Evolutionary conservation across 1,284 basidiomycete species (phyloP).

Genomic region (Sphaerobolus stellatus): DNA sequence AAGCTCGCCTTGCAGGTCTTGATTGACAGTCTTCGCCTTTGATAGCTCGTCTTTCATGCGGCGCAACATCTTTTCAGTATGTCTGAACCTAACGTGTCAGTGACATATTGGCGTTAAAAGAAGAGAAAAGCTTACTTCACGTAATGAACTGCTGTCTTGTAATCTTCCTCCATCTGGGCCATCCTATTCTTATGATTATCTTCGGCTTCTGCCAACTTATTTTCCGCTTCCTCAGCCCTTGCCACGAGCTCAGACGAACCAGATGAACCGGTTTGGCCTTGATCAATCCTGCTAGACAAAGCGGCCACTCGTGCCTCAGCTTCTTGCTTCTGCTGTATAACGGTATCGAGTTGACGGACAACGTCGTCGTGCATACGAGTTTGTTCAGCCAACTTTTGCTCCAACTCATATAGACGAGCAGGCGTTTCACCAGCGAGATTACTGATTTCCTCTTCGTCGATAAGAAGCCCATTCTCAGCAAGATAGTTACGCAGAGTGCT

Average conservation of each 20-base stretch:
- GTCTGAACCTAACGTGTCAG: conserved; percentile 52
- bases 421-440: conserved; percentile 46
- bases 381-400: conserved; percentile 71
- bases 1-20: conserved; percentile 76
- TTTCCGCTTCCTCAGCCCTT: conserved; percentile 66
- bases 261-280: conserved; percentile 42
- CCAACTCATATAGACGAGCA: conserved; percentile 64
- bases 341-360: conserved; percentile 67
- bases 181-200: conserved; percentile 71
- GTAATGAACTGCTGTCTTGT: conserved; percentile 89
- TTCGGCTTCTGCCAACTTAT: conserved; percentile 78
- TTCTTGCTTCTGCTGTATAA: conserved; percentile 66
- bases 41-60: conserved; percentile 93
- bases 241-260: conserved; percentile 51
- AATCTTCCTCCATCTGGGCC: conserved; percentile 91
- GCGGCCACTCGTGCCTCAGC: conserved; percentile 67
- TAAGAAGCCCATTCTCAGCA: conserved; percentile 80
- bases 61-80: conserved; percentile 98
- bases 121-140: conserved; percentile 67
- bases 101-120: not conserved
- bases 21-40: conserved; percentile 83
- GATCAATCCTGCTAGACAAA: conserved; percentile 67
- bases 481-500: conserved; percentile 85
- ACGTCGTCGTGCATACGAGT: conserved; percentile 71
- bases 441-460: conserved; percentile 67